These are phyloP conservation scores for Spiraea crenata DNA, from an alignment of 331 rosid species.

Conservation along the genomic window DNA sequence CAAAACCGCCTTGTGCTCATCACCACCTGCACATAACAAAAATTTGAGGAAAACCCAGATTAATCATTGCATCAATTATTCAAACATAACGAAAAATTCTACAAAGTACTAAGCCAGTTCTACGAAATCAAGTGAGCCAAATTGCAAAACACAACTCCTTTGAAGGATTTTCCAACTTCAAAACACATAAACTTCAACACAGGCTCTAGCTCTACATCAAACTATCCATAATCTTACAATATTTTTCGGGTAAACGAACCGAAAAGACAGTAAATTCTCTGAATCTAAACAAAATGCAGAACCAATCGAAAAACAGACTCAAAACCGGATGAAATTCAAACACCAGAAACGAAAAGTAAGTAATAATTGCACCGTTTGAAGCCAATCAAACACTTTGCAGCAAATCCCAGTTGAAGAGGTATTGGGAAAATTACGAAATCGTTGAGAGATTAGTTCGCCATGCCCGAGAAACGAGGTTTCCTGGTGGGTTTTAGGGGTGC, in stretches of 20 bases:
- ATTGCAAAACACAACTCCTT: neutral
- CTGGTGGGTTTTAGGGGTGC: neutral
- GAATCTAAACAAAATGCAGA: neutral
- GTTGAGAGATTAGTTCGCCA: no score
- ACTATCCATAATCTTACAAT: neutral
- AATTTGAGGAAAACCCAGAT: neutral
- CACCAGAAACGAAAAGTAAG: neutral
- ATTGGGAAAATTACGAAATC: no score
- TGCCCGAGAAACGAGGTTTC: neutral
- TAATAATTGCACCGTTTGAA: neutral
- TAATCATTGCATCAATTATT: neutral
- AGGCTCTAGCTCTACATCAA: neutral
- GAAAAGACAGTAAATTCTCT: neutral
- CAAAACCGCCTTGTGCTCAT: conserved; percentile 1
- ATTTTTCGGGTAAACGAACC: neutral
- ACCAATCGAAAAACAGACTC: neutral
- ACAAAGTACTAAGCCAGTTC: no score
- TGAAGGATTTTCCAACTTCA: neutral
- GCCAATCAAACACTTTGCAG: neutral
- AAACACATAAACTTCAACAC: neutral
- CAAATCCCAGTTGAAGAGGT: neutral
- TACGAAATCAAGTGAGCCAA: neutral
- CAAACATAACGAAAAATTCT: no score
- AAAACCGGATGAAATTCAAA: neutral
- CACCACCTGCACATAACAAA: neutral